phyloP scores from a whole-genome alignment of 352 stramenopile species.

The Globisporangium spiculum region DNA sequence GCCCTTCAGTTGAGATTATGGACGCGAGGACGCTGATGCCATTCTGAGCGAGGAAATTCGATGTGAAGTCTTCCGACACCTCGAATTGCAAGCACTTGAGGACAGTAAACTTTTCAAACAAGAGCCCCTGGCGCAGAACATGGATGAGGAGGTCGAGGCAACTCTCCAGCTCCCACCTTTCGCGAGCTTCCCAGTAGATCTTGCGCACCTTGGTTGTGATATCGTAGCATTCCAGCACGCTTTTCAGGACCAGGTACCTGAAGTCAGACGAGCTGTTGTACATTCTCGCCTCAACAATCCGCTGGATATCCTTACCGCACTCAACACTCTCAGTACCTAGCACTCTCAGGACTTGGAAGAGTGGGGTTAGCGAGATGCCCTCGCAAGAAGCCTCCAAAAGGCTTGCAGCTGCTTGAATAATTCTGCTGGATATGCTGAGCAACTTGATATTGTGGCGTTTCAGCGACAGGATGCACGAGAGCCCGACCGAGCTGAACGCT shows the following conservation, averaged over 20 bases:
- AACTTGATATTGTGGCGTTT: background rate
- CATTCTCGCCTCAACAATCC: background rate
- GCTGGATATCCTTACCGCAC: background rate
- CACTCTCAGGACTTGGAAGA: background rate
- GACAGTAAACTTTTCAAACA: background rate
- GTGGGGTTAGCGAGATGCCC: background rate
- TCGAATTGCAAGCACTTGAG: constrained; percentile 1
- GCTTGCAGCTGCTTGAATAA: background rate
- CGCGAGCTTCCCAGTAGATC: background rate
- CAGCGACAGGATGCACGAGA: background rate
- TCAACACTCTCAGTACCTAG: background rate
- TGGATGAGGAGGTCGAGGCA: background rate
- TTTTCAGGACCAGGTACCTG: background rate
- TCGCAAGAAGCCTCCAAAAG: background rate
- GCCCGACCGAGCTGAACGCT: background rate
- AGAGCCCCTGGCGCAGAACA: background rate
- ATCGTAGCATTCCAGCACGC: background rate
- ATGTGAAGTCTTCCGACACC: background rate
- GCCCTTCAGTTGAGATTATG: background rate
- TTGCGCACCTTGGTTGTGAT: background rate
- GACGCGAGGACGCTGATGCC: background rate
- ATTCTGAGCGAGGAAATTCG: background rate
- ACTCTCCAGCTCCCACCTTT: background rate
- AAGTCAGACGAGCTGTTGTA: background rate
- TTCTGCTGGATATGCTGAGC: background rate